Evolutionary conservation across 2,329 filamentous ascomycete species (phyloP).

Genomic region (Diplocarpon mali): DNA sequence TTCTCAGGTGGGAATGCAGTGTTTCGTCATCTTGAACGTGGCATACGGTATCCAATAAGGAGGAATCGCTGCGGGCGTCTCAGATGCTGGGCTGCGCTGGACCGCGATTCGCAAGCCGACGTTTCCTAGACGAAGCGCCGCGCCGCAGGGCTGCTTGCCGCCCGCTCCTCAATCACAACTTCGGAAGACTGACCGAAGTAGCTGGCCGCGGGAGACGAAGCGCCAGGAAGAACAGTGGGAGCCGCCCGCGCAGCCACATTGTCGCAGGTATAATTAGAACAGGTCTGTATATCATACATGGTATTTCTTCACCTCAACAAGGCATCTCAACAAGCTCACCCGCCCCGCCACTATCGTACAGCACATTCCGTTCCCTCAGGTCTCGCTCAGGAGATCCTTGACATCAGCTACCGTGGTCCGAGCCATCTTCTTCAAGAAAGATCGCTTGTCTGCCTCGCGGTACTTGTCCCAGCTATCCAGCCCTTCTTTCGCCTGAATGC

Average conservation of each 20-base stretch:
- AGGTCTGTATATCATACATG: too few relatives aligned
- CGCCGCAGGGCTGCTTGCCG: constrained; percentile 4
- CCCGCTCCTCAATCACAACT: background rate
- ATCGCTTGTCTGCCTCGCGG: constrained; percentile 76
- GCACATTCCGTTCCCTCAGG: constrained; percentile 6
- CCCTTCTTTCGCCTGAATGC: constrained; percentile 80
- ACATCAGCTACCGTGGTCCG: constrained; percentile 66
- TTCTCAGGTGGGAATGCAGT: too few relatives aligned
- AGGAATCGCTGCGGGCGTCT: constrained; percentile 2
- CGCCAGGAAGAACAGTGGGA: too few relatives aligned
- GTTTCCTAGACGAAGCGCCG: constrained; percentile 10
- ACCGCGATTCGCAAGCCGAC: constrained; percentile 3
- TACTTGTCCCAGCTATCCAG: constrained; percentile 78
- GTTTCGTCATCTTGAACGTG: too few relatives aligned
- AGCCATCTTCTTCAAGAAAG: constrained; percentile 76
- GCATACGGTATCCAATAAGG: background rate
- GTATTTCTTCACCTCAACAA: too few relatives aligned
- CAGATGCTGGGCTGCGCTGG: constrained; percentile 3
- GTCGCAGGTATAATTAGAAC: too few relatives aligned
- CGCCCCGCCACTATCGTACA: background rate
- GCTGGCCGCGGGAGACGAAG: background rate
- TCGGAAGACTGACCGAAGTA: background rate
- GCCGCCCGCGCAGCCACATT: too few relatives aligned
- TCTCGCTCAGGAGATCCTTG: constrained; percentile 28
- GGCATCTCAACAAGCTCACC: background rate